Evolutionary conservation across 1,284 basidiomycete species (phyloP).

Genomic region (Pisolithus thermaeus): DNA sequence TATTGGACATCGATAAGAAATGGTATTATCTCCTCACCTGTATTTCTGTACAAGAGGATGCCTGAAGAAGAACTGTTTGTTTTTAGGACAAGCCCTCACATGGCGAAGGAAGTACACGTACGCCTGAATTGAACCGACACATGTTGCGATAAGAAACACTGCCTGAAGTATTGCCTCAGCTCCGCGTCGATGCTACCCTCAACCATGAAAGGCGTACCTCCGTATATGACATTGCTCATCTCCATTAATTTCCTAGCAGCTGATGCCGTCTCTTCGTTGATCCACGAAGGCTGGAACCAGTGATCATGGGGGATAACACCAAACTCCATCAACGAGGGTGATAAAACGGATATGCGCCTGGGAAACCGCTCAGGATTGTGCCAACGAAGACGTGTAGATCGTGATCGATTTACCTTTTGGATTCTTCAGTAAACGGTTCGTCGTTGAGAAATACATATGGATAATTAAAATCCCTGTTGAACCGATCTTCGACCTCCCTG

Average conservation of each 20-base stretch:
- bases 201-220: conserved; percentile 33
- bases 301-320: conserved; percentile 67
- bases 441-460: conserved; percentile 75
- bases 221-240: conserved; percentile 62
- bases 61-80: conserved; percentile 66
- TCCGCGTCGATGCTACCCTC: neutral
- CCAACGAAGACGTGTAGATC: conserved; percentile 3
- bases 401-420: conserved; percentile 44
- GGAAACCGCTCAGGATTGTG: conserved; percentile 7
- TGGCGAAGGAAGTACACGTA: conserved; percentile 31
- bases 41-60: conserved; percentile 68
- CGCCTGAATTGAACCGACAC: conserved; percentile 84
- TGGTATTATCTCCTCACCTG: conserved; percentile 36
- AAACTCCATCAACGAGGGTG: conserved; percentile 54
- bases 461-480: conserved; percentile 60
- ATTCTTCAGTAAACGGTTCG: conserved; percentile 60
- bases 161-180: conserved; percentile 25
- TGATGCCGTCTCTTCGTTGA: conserved; percentile 64
- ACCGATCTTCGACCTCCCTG: conserved; percentile 50
- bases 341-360: conserved; percentile 53
- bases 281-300: conserved; percentile 80
- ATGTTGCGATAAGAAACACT: conserved; percentile 62
- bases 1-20: neutral
- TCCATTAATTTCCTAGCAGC: conserved; percentile 56
- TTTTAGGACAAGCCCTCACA: conserved; percentile 1